These are phyloP conservation scores for Cladophialophora chaetospira DNA, from an alignment of 2,329 filamentous ascomycete genomes.

Conservation along the genomic window DNA sequence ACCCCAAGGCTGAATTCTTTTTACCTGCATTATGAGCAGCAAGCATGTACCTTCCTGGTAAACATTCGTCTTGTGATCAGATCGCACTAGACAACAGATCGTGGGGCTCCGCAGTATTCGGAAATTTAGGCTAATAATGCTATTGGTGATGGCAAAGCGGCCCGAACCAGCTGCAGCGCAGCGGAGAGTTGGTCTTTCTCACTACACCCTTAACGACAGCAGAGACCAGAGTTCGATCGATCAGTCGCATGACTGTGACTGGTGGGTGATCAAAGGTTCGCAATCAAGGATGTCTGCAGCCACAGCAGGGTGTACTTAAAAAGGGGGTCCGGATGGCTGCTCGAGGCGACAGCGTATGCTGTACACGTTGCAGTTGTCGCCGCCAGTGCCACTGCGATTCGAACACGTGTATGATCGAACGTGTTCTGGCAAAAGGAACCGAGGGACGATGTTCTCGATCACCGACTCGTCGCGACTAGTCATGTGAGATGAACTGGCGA, in stretches of 20 bases:
- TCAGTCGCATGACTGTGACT: too few species aligned
- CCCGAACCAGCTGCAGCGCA: constrained; percentile 7
- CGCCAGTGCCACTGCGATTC: too few species aligned
- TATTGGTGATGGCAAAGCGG: neutral
- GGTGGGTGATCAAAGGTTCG: neutral
- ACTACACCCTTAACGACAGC: too few species aligned
- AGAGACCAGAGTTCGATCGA: too few species aligned
- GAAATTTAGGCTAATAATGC: constrained; percentile 6
- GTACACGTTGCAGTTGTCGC: too few species aligned
- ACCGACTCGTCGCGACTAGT: neutral
- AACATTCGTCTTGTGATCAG: neutral
- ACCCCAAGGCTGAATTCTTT: too few species aligned
- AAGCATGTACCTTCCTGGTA: neutral
- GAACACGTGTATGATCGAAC: too few species aligned
- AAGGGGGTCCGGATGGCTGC: too few species aligned
- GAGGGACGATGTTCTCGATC: neutral
- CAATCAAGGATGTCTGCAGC: neutral
- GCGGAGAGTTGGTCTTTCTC: too few species aligned
- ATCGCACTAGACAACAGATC: neutral
- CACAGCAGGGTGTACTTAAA: too few species aligned
- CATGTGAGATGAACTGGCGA: neutral
- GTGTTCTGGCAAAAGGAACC: neutral
- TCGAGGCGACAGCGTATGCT: too few species aligned
- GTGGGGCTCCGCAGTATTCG: neutral
- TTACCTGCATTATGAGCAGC: neutral